Evolutionary conservation across 129 eudicot species (phyloP), one percentile per base, ranked within the genome.

Genomic region (Silybum marianum): DNA sequence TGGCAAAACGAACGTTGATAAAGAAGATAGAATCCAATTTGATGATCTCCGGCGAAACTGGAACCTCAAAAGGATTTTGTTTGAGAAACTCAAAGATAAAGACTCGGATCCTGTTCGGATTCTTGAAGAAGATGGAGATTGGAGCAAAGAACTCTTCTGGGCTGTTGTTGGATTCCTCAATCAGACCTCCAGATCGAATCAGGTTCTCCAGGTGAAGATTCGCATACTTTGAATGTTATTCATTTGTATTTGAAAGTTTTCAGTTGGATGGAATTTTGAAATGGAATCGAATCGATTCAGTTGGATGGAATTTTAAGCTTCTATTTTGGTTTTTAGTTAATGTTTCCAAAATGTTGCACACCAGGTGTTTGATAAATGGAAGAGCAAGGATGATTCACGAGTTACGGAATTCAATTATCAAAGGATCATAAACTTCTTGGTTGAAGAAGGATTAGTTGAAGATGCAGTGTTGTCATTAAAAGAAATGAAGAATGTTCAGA

Each of bases 361-460:
- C 77, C 85, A 88, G 89, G 88, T 88, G 78, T 88, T 88, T 86
- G 75, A 85, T 69, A 54, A 60, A 48, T 86, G 92, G 92, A 77
- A 69, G 38, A 19, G 76, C 7, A 63, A 42, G 73, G 85, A 85
- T 9, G 71, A 26, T 16, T 63, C 89, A 0, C 83, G 91, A 75
- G 38, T 67, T 71, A 82, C 40, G 58, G 72, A 65, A 14, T 80
- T 82, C 30, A 88, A 88, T 79, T 85, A 88, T 34, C 76, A 71
- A 67, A 85, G 83, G 76, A 71, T 85, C 48, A 13, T 88, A 48
- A 74, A 83, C 4, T 10, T 86, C 46, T 77, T 88, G 63, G 78
- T 65, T 23, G 86, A 86, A 10, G 89, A 81, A 58, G 84, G 88
- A 23, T 71, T 83, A 24, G 69, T 78, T 23, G 89, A 80, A 9